phyloP scores from a whole-genome alignment of 345 rosid genomes.

The Sonneratia caseolaris region DNA sequence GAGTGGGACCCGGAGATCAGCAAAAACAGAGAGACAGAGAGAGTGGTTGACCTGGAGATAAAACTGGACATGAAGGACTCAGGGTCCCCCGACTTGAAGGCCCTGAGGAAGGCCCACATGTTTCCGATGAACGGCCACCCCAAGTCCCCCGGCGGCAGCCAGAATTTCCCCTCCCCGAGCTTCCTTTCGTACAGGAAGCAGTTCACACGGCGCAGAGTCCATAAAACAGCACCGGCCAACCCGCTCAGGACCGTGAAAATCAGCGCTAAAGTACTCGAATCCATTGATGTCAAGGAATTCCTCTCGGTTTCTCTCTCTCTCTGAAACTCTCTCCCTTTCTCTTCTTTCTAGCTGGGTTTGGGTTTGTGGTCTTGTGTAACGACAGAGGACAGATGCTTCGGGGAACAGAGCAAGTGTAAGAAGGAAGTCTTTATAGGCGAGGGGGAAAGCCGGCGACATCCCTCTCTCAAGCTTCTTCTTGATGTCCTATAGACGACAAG shows the following conservation, averaged over 20 bases:
- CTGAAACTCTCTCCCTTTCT: too few relatives aligned
- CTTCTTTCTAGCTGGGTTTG: too few relatives aligned
- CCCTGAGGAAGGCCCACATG: constrained; percentile 75
- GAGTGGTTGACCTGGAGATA: constrained; percentile 29
- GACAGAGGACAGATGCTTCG: too few relatives aligned
- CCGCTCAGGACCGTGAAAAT: constrained; percentile 6
- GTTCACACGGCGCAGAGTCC: constrained; percentile 42
- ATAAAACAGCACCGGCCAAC: constrained; percentile 19
- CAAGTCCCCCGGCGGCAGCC: constrained; percentile 77
- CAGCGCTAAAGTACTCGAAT: background rate
- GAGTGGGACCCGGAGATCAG: too few relatives aligned
- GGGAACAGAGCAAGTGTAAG: too few relatives aligned
- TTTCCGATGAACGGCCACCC: constrained; percentile 88
- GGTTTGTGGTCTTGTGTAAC: too few relatives aligned
- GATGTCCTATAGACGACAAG: too few relatives aligned
- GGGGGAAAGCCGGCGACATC: too few relatives aligned
- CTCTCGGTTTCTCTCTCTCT: background rate
- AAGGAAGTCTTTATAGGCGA: too few relatives aligned
- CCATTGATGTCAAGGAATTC: background rate
- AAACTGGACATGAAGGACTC: constrained; percentile 47
- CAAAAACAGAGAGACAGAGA: background rate
- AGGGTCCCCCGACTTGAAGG: constrained; percentile 62
- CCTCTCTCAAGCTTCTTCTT: too few relatives aligned
- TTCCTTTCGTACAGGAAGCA: constrained; percentile 46
- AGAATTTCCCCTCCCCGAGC: constrained; percentile 35